Conservation (phyloP, 768 basidiomycete species). For the Holtermannia corniformis region DNA sequence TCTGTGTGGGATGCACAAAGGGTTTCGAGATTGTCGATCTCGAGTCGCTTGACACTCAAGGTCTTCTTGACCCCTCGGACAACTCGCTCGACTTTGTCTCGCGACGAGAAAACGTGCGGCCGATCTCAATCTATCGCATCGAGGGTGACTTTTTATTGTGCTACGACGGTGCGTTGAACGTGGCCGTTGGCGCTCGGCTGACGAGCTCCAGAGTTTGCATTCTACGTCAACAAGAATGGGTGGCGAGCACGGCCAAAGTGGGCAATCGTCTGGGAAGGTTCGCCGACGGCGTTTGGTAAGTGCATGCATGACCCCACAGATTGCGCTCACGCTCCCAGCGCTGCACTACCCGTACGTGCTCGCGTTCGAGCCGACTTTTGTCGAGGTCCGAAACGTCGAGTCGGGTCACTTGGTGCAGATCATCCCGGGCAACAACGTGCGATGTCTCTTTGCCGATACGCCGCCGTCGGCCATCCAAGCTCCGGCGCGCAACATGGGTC, state of each 20-base stretch:
- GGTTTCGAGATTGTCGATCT: conserved; percentile 99
- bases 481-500: conserved; percentile 38
- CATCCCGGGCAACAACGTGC: conserved; percentile 83
- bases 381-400: conserved; percentile 93
- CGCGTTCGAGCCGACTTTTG: conserved; percentile 91
- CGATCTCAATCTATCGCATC: conserved; percentile 93
- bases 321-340: conserved; percentile 47
- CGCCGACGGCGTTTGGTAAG: conserved; percentile 87
- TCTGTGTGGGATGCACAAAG: conserved; percentile 93
- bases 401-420: conserved; percentile 86
- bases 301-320: conserved; percentile 3
- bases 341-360: conserved; percentile 93
- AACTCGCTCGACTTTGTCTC: conserved; percentile 85
- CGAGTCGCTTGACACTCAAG: conserved; percentile 93
- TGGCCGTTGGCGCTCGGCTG: not conserved
- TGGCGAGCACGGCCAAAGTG: conserved; percentile 76
- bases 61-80: conserved; percentile 85
- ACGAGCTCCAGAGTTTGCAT: conserved; percentile 81
- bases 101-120: conserved; percentile 74
- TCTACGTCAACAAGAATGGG: conserved; percentile 95
- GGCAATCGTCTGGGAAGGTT: conserved; percentile 95
- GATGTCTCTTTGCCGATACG: conserved; percentile 84
- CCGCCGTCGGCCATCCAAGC: conserved; percentile 73
- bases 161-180: conserved; percentile 69
- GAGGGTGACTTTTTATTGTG: conserved; percentile 94